Evolutionary conservation across 805 yeast genomes (phyloP).

Genomic region (Torulaspora indica): DNA sequence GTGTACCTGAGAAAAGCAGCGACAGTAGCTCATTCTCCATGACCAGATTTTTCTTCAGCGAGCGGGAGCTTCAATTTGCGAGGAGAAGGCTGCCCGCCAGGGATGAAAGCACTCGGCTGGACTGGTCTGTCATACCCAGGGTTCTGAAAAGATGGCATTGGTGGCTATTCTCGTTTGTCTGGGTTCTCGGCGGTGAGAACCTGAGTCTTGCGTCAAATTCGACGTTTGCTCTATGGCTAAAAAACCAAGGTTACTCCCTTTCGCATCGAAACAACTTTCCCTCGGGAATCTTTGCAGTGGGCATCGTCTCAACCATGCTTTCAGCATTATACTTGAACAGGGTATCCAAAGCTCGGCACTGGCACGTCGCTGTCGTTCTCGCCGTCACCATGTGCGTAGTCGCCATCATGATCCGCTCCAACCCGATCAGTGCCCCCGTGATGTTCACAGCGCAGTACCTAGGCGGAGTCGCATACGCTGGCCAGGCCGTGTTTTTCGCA

Average conservation of each 20-base stretch:
- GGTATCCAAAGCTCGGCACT: conserved; percentile 43
- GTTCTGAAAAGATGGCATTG: conserved; percentile 53
- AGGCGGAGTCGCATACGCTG: conserved; percentile 52
- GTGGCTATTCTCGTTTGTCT: conserved; percentile 49
- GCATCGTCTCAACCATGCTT: conserved; percentile 43
- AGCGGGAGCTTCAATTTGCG: conserved; percentile 42
- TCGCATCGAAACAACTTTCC: conserved; percentile 49
- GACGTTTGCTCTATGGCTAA: conserved; percentile 46
- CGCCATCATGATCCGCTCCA: conserved; percentile 43
- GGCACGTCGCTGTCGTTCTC: conserved; percentile 47
- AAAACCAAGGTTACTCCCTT: conserved; percentile 40
- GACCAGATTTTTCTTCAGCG: conserved; percentile 37
- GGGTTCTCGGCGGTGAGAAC: conserved; percentile 50
- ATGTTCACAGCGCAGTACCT: conserved; percentile 54
- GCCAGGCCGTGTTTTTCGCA: conserved; percentile 56
- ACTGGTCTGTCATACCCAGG: conserved; percentile 40
- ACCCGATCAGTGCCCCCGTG: conserved; percentile 37
- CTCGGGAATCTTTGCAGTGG: conserved; percentile 51
- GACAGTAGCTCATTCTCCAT: conserved; percentile 20
- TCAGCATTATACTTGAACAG: conserved; percentile 44
- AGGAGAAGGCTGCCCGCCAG: conserved; percentile 41
- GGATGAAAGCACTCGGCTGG: conserved; percentile 38
- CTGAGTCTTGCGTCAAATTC: conserved; percentile 45
- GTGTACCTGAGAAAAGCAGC: conserved; percentile 43
- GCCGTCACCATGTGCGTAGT: conserved; percentile 42